Evolutionary conservation across 352 stramenopile species (phyloP).

Genomic region (Peronospora tabacina): DNA sequence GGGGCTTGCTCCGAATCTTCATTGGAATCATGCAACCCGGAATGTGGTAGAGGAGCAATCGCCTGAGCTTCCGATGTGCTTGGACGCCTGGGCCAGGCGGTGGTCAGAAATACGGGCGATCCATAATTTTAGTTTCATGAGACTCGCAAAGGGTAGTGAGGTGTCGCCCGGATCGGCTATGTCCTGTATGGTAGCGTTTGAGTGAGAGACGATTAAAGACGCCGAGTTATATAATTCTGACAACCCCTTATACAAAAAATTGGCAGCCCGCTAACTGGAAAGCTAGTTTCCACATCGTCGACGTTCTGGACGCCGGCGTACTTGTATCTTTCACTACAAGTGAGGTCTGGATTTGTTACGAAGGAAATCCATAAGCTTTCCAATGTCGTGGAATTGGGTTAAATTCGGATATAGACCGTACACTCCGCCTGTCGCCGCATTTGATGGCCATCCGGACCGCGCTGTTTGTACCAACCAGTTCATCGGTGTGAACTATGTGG

Average conservation of each 20-base stretch:
- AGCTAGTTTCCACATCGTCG: neutral
- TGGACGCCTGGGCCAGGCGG: neutral
- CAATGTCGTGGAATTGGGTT: neutral
- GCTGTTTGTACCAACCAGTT: neutral
- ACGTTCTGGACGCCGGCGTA: neutral
- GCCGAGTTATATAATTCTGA: too few relatives aligned
- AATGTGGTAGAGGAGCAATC: neutral
- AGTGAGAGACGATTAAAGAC: too few relatives aligned
- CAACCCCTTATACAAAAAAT: neutral
- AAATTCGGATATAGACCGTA: neutral
- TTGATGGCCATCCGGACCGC: neutral
- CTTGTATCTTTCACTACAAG: neutral
- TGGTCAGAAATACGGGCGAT: neutral
- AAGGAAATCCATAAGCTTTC: neutral
- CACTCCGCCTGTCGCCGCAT: neutral
- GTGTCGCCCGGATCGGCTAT: too few relatives aligned
- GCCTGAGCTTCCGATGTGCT: neutral
- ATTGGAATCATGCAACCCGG: neutral
- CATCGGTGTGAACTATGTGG: too few relatives aligned
- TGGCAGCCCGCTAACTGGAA: neutral
- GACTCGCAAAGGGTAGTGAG: neutral
- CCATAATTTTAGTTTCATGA: neutral
- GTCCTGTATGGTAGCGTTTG: too few relatives aligned
- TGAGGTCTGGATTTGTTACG: neutral
- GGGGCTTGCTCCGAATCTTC: neutral